Evolutionary conservation across 139 green algal genomes (phyloP).

Genomic region (Chlorella sp.): DNA sequence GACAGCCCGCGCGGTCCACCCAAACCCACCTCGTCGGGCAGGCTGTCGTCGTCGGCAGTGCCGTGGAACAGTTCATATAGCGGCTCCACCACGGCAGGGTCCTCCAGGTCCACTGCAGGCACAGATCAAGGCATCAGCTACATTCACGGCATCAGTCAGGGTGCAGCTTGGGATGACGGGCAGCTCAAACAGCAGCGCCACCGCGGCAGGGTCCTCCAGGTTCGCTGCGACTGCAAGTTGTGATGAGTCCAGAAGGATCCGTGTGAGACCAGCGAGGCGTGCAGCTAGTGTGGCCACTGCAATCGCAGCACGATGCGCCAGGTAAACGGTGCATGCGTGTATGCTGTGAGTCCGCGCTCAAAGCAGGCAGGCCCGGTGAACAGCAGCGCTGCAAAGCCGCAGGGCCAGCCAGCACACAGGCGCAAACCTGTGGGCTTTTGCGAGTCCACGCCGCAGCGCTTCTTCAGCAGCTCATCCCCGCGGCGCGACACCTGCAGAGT

Average conservation of each 20-base stretch:
- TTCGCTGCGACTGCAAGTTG: slow-evolving; percentile 57
- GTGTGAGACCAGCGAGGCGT: background rate
- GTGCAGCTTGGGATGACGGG: too few relatives aligned
- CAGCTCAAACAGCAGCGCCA: slow-evolving; percentile 64
- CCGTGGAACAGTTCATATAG: slow-evolving; percentile 79
- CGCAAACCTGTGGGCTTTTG: slow-evolving; percentile 13
- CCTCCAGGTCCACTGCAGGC: slow-evolving; percentile 73
- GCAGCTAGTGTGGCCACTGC: background rate
- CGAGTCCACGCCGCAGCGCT: slow-evolving; percentile 47
- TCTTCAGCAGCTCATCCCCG: slow-evolving; percentile 82
- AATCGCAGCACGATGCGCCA: background rate
- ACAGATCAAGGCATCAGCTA: too few relatives aligned
- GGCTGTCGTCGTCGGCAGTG: slow-evolving; percentile 29
- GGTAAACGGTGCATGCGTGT: background rate
- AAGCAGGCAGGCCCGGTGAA: too few relatives aligned
- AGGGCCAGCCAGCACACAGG: background rate
- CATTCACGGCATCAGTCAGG: too few relatives aligned
- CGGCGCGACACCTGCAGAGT: slow-evolving; percentile 50
- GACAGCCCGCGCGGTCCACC: too few relatives aligned
- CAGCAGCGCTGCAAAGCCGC: background rate
- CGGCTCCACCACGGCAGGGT: slow-evolving; percentile 43
- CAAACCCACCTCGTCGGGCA: background rate
- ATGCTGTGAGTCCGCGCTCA: too few relatives aligned
- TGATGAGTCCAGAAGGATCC: too few relatives aligned
- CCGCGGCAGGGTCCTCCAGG: slow-evolving; percentile 64